Evolutionary conservation across 805 yeast species (phyloP).

Genomic region (Saturnispora hagleri): DNA sequence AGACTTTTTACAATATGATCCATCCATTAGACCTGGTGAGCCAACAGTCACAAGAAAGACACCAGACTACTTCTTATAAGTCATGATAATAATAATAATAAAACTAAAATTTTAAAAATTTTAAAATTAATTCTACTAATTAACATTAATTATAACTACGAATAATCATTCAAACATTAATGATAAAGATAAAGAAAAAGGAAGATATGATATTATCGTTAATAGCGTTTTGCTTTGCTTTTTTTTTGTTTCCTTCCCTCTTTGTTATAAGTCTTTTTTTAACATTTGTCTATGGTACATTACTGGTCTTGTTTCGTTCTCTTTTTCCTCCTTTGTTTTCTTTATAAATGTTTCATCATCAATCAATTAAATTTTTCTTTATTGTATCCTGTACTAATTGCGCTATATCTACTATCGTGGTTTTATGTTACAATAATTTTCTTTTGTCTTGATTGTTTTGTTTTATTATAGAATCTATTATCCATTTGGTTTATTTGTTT

Average conservation of each 20-base stretch:
- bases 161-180: background rate
- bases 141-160: background rate
- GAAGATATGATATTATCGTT: background rate
- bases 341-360: background rate
- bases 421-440: background rate
- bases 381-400: background rate
- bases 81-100: background rate
- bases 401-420: background rate
- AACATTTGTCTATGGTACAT: background rate
- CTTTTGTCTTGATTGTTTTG: background rate
- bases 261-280: background rate
- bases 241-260: background rate
- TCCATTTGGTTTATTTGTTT: background rate
- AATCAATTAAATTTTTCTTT: background rate
- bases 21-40: constrained; percentile 94
- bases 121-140: background rate
- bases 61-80: constrained; percentile 89
- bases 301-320: background rate
- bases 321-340: constrained; percentile 1
- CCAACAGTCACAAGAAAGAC: constrained; percentile 96
- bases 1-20: constrained; percentile 92
- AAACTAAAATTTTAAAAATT: background rate
- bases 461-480: too few species aligned
- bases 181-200: background rate
- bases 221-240: background rate